Percentiles rank a stretch among this genome's conserved stretches.
phyloP scores from a whole-genome alignment of 1,284 basidiomycete species.

The Rhodotorula sp. region DNA sequence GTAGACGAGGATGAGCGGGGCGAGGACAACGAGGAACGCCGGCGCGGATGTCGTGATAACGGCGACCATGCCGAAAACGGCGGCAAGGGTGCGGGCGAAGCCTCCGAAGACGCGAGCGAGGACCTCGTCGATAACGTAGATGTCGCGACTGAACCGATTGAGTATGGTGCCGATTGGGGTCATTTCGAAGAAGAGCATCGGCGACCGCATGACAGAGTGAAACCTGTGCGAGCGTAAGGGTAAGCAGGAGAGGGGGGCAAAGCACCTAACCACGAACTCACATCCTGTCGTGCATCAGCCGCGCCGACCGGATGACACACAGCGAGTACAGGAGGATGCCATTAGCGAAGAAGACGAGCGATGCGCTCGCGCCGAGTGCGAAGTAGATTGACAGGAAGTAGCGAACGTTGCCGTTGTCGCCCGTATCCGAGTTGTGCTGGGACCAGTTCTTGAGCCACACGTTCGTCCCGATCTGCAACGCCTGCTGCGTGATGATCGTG shows the following conservation, averaged over 20 bases:
- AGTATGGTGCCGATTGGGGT: slow-evolving; percentile 55
- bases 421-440: slow-evolving; percentile 65
- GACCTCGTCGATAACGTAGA: slow-evolving; percentile 81
- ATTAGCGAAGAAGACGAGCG: slow-evolving; percentile 35
- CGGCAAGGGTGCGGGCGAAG: slow-evolving; percentile 59
- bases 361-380: slow-evolving; percentile 22
- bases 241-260: slow-evolving; percentile 77
- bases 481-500: slow-evolving; percentile 56
- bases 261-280: slow-evolving; percentile 64
- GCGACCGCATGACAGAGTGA: slow-evolving; percentile 71
- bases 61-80: slow-evolving; percentile 67
- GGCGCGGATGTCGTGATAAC: slow-evolving; percentile 63
- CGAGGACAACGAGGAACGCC: slow-evolving; percentile 29
- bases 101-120: slow-evolving; percentile 69
- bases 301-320: slow-evolving; percentile 73
- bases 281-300: slow-evolving; percentile 65
- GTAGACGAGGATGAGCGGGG: slow-evolving; percentile 41
- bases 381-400: slow-evolving; percentile 41
- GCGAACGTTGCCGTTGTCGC: slow-evolving; percentile 55
- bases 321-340: slow-evolving; percentile 66
- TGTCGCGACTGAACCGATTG: slow-evolving; percentile 88
- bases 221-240: slow-evolving; percentile 54
- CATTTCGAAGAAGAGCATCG: slow-evolving; percentile 74
- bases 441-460: slow-evolving; percentile 76
- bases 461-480: slow-evolving; percentile 57